A percentile compares a stretch with the other conserved stretches of the same genome.
These are phyloP conservation scores for Asterophora parasitica DNA, from an alignment of 768 basidiomycete species.

Conservation along the genomic window DNA sequence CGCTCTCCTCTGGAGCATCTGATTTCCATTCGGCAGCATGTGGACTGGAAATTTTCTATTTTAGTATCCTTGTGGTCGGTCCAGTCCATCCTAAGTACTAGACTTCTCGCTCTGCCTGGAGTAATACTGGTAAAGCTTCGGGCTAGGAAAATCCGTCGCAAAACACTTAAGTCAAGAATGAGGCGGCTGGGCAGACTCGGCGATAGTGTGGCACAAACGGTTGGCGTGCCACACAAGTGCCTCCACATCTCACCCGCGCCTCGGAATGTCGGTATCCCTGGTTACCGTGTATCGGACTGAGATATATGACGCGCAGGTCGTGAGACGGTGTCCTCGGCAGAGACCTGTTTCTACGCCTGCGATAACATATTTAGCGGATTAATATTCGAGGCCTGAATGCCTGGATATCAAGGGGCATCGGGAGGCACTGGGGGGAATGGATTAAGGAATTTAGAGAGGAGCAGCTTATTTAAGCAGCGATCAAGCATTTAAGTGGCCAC, in stretches of 20 bases:
- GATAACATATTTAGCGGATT: too few species aligned
- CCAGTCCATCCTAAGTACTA: too few species aligned
- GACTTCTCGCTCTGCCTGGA: too few species aligned
- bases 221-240: constrained; percentile 53
- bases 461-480: too few species aligned
- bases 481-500: neutral
- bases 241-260: constrained; percentile 50
- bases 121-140: constrained; percentile 50
- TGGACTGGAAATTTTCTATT: constrained; percentile 17
- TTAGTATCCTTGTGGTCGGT: constrained; percentile 37
- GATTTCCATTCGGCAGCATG: neutral
- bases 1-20: constrained; percentile 14
- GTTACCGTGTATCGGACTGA: neutral
- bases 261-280: constrained; percentile 42
- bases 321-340: too few species aligned
- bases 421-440: too few species aligned
- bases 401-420: too few species aligned
- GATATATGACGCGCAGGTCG: neutral
- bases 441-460: too few species aligned
- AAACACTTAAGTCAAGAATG: constrained; percentile 50
- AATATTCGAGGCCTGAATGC: too few species aligned
- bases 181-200: constrained; percentile 31
- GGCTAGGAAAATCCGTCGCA: too few species aligned
- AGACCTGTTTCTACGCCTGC: too few species aligned
- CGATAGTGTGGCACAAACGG: constrained; percentile 26